Evolutionary conservation across 768 basidiomycete species (phyloP), one percentile per base, ranked within the genome.

Genomic region (Boletellus ananas): DNA sequence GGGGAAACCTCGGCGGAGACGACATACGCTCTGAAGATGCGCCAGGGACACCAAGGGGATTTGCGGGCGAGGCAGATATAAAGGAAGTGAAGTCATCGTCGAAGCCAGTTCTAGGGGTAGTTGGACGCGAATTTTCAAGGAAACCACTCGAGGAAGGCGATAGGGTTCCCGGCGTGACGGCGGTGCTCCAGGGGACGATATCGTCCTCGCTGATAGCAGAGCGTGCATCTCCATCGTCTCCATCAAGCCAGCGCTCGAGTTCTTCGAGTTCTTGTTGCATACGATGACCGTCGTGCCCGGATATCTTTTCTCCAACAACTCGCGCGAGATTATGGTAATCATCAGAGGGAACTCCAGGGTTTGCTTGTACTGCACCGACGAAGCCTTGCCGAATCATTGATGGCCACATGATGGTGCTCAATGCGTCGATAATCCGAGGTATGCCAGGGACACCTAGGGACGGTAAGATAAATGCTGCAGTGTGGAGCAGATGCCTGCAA

Each of bases 341-440:
- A 31, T 46, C 56, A 3, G 56, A 54, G 45, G 62, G 38, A 43
- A 52, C 17, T 3, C 46, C 34, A 27, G 29, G 23, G 16, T 47
- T 38, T 16, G 43, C 35, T 37, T 38, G 34, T 16, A 33, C 21
- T n/a, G 48, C 18, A 2, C 43, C 33, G 25, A 45, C 40, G 25
- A 40, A 37, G 33, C 35, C 39, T 34, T 50, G 56, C 4, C 47
- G 59, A 40, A 79, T 68, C 79, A 93, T 84, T 0, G 85, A 85
- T 4, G 90, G 85, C 90, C 90, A 93, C 84, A 92, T 90, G 58
- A 93, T 81, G 1, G 90, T 90, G 65, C 87, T 85, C 38, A 93
- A 70, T 11, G 90, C 87, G 60, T 90, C 88, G 17, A 88, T 58
- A 8, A 90, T 81, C 21, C 90, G 81, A 27, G 80, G 78, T 31